These are phyloP conservation scores for Fonsecaea multimorphosa DNA, from an alignment of 2,329 filamentous ascomycete genomes.

Conservation along the genomic window DNA sequence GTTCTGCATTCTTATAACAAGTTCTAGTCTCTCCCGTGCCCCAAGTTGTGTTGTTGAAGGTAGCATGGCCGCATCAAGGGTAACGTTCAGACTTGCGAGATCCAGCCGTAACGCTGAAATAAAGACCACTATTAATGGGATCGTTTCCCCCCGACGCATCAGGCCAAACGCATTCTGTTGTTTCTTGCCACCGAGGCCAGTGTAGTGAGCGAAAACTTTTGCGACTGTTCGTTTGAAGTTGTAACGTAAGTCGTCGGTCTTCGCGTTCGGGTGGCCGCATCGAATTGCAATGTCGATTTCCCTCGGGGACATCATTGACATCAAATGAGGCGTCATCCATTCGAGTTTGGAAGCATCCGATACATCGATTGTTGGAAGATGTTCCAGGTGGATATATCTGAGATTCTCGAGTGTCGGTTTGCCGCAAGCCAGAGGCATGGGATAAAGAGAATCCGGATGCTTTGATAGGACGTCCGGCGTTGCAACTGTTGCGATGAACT, in stretches of 20 bases:
- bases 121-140: not conserved
- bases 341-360: not conserved
- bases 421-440: not conserved
- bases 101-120: not conserved
- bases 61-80: not conserved
- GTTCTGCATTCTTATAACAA: not conserved
- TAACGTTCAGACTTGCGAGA: not conserved
- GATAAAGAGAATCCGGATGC: not conserved
- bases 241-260: not conserved
- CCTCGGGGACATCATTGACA: not conserved
- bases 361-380: not conserved
- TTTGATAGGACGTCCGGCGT: not conserved
- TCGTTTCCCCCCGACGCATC: not conserved
- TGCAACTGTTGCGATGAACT: not conserved
- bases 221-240: not conserved
- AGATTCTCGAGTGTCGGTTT: not conserved
- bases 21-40: not conserved
- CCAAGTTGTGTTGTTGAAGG: not conserved
- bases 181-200: not conserved
- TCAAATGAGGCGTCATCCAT: not conserved
- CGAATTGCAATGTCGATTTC: not conserved
- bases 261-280: too few relatives aligned
- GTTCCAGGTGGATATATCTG: not conserved
- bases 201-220: not conserved
- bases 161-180: not conserved